Conservation (phyloP, 2,329 filamentous ascomycete species). For the Diaporthe vaccinii region DNA sequence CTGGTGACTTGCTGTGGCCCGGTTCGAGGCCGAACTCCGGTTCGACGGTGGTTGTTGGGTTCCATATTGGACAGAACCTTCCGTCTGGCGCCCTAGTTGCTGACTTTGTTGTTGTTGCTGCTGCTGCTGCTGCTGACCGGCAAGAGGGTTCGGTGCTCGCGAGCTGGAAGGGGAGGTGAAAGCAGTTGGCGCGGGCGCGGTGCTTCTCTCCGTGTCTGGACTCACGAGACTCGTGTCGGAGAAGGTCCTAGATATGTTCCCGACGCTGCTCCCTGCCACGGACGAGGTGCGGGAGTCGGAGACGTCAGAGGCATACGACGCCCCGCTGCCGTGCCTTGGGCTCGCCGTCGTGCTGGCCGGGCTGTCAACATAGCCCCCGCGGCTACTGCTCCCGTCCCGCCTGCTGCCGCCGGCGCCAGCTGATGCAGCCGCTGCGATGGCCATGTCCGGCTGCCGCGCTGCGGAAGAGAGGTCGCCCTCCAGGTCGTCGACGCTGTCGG, state of each 20-base stretch:
- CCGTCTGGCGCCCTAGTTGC: neutral
- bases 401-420: neutral
- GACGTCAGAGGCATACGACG: constrained; percentile 27
- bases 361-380: constrained; percentile 7
- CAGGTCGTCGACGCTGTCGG: neutral
- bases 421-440: neutral
- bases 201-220: constrained; percentile 12
- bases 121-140: neutral
- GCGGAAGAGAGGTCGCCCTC: neutral
- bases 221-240: constrained; percentile 24
- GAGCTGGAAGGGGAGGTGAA: neutral
- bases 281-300: constrained; percentile 29
- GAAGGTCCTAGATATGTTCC: constrained; percentile 33
- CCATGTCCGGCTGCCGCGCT: neutral
- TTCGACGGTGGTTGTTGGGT: neutral
- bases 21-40: neutral
- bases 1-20: neutral
- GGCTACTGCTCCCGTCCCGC: neutral
- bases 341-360: constrained; percentile 22
- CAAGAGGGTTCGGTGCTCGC: neutral
- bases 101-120: neutral
- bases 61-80: neutral
- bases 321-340: constrained; percentile 6
- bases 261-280: constrained; percentile 25
- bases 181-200: neutral